phyloP scores from a whole-genome alignment of 768 basidiomycete genomes.

The Lactarius indigo region DNA sequence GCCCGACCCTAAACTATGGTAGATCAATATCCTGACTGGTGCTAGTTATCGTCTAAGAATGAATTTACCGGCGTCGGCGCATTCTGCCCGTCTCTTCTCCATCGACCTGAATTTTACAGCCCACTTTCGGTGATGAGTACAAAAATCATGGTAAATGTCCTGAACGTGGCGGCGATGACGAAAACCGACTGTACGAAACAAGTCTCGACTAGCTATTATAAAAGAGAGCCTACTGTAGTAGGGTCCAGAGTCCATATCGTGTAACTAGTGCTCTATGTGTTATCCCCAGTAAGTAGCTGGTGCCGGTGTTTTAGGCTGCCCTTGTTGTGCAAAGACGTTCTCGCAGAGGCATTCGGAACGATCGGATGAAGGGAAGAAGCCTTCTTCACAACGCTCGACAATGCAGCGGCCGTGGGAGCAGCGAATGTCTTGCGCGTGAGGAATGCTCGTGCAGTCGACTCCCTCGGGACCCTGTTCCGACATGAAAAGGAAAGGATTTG shows the following conservation, averaged over 20 bases:
- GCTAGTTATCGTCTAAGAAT: not conserved
- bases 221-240: not conserved
- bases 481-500: constrained; percentile 31
- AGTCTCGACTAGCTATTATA: not conserved
- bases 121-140: not conserved
- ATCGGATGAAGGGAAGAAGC: constrained; percentile 4
- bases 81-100: not conserved
- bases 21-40: not conserved
- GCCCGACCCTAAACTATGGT: not conserved
- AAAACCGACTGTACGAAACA: not conserved
- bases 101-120: too few species aligned
- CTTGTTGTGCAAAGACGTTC: not conserved
- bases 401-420: constrained; percentile 20
- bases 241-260: not conserved
- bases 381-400: not conserved
- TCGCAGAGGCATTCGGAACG: not conserved
- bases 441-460: constrained; percentile 25
- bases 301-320: not conserved
- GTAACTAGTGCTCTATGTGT: not conserved
- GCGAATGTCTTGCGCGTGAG: constrained; percentile 14
- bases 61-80: not conserved
- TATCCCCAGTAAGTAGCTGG: not conserved
- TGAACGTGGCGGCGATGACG: not conserved
- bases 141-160: not conserved
- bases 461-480: constrained; percentile 5